phyloP scores from a whole-genome alignment of 2,329 filamentous ascomycete genomes.

The Elsinoe perseae region DNA sequence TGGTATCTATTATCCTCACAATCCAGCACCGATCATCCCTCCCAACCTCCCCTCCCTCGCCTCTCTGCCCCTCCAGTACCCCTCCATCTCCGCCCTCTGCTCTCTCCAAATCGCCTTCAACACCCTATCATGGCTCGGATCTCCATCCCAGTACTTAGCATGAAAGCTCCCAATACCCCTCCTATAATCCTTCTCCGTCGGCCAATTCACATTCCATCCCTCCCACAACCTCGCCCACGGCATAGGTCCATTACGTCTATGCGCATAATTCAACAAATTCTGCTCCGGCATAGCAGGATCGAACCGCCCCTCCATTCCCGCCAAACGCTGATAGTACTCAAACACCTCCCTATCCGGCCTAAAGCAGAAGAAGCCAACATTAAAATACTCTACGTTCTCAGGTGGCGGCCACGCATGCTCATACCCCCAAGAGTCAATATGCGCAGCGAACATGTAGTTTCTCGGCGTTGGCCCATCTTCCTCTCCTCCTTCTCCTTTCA shows the following conservation, averaged over 20 bases:
- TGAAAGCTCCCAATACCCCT: slow-evolving; percentile 33
- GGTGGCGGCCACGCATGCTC: slow-evolving; percentile 29
- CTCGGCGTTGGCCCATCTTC: slow-evolving; percentile 25
- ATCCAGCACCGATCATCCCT: background rate
- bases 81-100: slow-evolving; percentile 32
- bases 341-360: slow-evolving; percentile 29
- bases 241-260: slow-evolving; percentile 34
- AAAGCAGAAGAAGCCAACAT: slow-evolving; percentile 35
- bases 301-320: slow-evolving; percentile 29
- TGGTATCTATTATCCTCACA: background rate
- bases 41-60: background rate
- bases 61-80: slow-evolving; percentile 28
- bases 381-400: slow-evolving; percentile 24
- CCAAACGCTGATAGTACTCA: slow-evolving; percentile 32
- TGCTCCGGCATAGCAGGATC: slow-evolving; percentile 32
- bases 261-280: slow-evolving; percentile 35
- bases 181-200: slow-evolving; percentile 31
- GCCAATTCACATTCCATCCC: slow-evolving; percentile 36
- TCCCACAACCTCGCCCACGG: slow-evolving; percentile 34
- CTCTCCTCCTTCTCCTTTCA: slow-evolving; percentile 22
- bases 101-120: slow-evolving; percentile 31
- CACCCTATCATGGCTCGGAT: slow-evolving; percentile 28
- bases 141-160: slow-evolving; percentile 36
- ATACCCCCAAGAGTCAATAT: slow-evolving; percentile 28
- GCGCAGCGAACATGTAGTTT: slow-evolving; percentile 35